phyloP scores from a whole-genome alignment of 768 basidiomycete species.

The Dentipellis fragilis region DNA sequence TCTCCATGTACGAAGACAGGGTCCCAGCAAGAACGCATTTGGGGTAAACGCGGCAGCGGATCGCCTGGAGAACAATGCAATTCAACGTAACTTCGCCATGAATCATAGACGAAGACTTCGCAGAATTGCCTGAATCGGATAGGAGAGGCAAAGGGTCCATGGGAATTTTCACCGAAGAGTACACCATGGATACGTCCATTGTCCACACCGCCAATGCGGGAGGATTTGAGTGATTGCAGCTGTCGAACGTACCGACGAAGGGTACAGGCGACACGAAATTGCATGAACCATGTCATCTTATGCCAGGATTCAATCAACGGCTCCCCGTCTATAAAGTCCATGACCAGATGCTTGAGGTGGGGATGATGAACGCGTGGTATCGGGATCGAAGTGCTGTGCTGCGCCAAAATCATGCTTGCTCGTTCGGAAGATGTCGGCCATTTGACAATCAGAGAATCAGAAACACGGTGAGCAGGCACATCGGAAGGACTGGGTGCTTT shows the following conservation, averaged over 20 bases:
- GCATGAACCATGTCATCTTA: constrained; percentile 3
- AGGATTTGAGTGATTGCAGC: constrained; percentile 3
- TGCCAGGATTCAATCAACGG: constrained; percentile 12
- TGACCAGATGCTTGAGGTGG: constrained; percentile 4
- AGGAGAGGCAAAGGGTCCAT: not conserved
- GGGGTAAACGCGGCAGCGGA: not conserved
- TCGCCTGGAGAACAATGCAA: too few species aligned
- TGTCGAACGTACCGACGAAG: constrained; percentile 13
- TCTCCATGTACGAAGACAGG: constrained; percentile 11
- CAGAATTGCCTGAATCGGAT: not conserved
- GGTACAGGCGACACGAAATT: constrained; percentile 13
- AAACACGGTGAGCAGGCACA: constrained; percentile 3
- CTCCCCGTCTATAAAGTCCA: constrained; percentile 12
- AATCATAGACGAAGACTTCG: not conserved
- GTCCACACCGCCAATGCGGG: constrained; percentile 1
- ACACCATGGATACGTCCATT: constrained; percentile 2
- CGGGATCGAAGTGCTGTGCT: constrained; percentile 8
- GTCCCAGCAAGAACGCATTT: not conserved
- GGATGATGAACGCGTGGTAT: constrained; percentile 6
- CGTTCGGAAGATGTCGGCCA: not conserved
- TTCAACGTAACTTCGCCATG: too few species aligned
- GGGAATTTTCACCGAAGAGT: constrained; percentile 6
- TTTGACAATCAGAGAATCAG: constrained; percentile 2
- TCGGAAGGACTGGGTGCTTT: too few species aligned
- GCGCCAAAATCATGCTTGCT: constrained; percentile 7